Base-by-base conservation (phyloP, 768 basidiomycete genomes). In the Kwoniella bestiolae region DNA sequence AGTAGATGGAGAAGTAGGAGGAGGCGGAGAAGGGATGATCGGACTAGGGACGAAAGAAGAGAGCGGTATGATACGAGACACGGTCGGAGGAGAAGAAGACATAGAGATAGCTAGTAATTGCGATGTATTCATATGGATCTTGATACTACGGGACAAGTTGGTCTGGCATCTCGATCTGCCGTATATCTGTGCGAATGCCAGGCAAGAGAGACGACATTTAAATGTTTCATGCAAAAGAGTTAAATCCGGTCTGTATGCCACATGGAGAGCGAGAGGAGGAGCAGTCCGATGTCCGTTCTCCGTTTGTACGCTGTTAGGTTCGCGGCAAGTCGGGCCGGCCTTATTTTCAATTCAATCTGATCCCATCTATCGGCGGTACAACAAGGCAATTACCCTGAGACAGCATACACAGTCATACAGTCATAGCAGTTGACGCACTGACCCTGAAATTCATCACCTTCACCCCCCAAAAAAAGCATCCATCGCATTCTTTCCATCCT, bases 401-500 rank as follows among this genome's bases (percentile, higher is more conserved):
- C 11, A 41, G 38, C 38, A 41, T 41, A 41, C 38, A 16, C 18
- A 1, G 38, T n/a, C n/a, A n/a, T n/a, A n/a, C n/a, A n/a, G 38
- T 41, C 38, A 41, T 41, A 14, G 38, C 38, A 41, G n/a, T n/a
- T n/a, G n/a, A n/a, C n/a, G n/a, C n/a, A n/a, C n/a, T n/a, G n/a
- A n/a, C n/a, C n/a, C n/a, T n/a, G n/a, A n/a, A n/a, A n/a, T n/a
- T n/a, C n/a, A n/a, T n/a, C 38, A 14, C 34, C 5, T 12, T 25
- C 49, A 14, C 44, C 55, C 62, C 23, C 61, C 41, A 45, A 52
- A 53, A 25, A 29, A 23, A 34, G 26, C 21, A 55, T 46, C 41
- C 61, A 23, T n/a, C n/a, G n/a, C n/a, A 56, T 55, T 56, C 57
- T 56, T 55, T 8, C 12, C 38, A 14, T 52, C 44, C 45, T 26